These are phyloP conservation scores for Shiraia sp. DNA, from an alignment of 2,329 filamentous ascomycete genomes.

Conservation along the genomic window DNA sequence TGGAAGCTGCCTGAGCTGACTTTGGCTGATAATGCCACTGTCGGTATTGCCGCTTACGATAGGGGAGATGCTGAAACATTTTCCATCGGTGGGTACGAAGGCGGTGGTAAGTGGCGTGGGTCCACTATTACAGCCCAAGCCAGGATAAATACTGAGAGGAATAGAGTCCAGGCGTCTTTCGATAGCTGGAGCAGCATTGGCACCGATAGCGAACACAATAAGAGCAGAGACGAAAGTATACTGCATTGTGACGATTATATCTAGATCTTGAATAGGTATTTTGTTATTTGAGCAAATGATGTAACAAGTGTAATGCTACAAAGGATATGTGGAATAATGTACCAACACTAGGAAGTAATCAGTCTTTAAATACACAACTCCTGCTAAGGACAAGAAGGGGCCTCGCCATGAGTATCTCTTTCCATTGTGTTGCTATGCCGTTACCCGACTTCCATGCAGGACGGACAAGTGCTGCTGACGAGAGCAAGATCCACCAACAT, in stretches of 20 bases:
- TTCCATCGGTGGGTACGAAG: conserved; percentile 16
- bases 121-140: conserved; percentile 12
- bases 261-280: too few relatives aligned
- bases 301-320: too few relatives aligned
- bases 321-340: too few relatives aligned
- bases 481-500: too few relatives aligned
- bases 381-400: too few relatives aligned
- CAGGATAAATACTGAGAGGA: conserved; percentile 15
- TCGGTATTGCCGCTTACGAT: conserved; percentile 19
- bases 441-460: too few relatives aligned
- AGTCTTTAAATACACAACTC: too few relatives aligned
- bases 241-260: conserved; percentile 13
- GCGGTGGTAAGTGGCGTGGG: conserved; percentile 12
- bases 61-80: conserved; percentile 16
- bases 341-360: too few relatives aligned
- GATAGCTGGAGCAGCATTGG: conserved; percentile 13
- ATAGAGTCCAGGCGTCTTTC: conserved; percentile 11
- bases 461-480: too few relatives aligned
- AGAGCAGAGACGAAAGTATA: conserved; percentile 8
- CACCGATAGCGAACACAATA: conserved; percentile 12
- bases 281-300: too few relatives aligned
- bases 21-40: conserved; percentile 3
- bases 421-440: too few relatives aligned
- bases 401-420: too few relatives aligned
- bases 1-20: conserved; percentile 5